Percentiles rank a stretch among this genome's conserved stretches.
These are phyloP conservation scores for Cynanchum wilfordii DNA, from an alignment of 257 asterid species.

Conservation along the genomic window DNA sequence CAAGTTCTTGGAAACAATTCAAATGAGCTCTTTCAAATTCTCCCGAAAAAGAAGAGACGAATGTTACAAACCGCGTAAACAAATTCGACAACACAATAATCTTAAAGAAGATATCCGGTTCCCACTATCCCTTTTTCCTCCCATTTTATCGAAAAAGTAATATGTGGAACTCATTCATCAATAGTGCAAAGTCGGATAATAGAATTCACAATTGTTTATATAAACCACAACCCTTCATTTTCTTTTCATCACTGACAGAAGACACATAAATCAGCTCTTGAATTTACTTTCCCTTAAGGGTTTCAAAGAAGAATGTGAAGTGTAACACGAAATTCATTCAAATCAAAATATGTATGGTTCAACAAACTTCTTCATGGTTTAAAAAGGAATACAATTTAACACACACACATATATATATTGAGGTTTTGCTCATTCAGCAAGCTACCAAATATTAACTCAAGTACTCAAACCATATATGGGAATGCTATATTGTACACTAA, in stretches of 20 bases:
- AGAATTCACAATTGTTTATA: background rate
- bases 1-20: slow-evolving; percentile 56
- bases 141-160: background rate
- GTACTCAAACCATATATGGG: background rate
- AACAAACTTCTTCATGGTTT: background rate
- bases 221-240: background rate
- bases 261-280: background rate
- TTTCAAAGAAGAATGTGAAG: background rate
- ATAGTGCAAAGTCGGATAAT: background rate
- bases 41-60: slow-evolving; percentile 32
- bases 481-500: background rate
- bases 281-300: background rate
- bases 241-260: background rate
- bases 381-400: too few species aligned
- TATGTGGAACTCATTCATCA: background rate
- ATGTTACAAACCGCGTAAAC: background rate
- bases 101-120: background rate
- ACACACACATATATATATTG: too few species aligned
- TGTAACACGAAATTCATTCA: background rate
- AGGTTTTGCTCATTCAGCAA: background rate
- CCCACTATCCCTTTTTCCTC: background rate
- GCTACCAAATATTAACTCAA: background rate
- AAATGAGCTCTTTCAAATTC: slow-evolving; percentile 55
- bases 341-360: background rate
- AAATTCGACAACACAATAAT: background rate